Evolutionary conservation across 2,329 filamentous ascomycete genomes (phyloP).

Genomic region (Cyclaneusma minus): DNA sequence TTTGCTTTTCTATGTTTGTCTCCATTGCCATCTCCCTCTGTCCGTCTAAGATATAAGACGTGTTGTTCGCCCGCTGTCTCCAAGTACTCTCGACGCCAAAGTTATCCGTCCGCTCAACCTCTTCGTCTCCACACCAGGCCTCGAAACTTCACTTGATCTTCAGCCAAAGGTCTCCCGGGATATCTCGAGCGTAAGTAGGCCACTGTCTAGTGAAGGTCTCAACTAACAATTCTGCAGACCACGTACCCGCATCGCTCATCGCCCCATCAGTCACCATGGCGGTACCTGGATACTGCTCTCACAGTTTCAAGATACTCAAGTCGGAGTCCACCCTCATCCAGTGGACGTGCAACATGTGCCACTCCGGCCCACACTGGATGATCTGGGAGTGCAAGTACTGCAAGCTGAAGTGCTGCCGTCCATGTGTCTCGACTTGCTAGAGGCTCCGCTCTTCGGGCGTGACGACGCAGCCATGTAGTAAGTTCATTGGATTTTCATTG

Average conservation of each 20-base stretch:
- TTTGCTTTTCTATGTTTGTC: no score
- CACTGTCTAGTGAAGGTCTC: background rate
- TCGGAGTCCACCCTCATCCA: conserved; percentile 48
- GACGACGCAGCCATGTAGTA: no score
- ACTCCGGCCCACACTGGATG: conserved; percentile 49
- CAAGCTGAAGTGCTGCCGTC: conserved; percentile 47
- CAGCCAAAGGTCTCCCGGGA: background rate
- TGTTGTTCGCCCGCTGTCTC: no score
- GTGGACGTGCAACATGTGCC: conserved; percentile 50
- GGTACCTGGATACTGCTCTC: conserved; percentile 40
- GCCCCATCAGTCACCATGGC: conserved; percentile 24
- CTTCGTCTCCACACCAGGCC: background rate
- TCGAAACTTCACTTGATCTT: background rate
- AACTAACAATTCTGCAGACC: background rate
- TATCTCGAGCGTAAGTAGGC: background rate
- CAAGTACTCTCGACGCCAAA: background rate
- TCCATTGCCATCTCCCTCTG: no score
- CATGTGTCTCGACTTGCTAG: no score
- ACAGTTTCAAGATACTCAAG: conserved; percentile 51
- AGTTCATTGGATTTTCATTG: no score
- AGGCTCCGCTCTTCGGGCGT: no score
- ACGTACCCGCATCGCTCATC: background rate
- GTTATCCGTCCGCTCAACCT: background rate
- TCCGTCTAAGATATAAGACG: no score
- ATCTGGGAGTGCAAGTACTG: conserved; percentile 57